Percentiles rank a stretch among this genome's conserved stretches.
Conservation (phyloP, 1,284 basidiomycete species). For the Tilletia setariae region DNA sequence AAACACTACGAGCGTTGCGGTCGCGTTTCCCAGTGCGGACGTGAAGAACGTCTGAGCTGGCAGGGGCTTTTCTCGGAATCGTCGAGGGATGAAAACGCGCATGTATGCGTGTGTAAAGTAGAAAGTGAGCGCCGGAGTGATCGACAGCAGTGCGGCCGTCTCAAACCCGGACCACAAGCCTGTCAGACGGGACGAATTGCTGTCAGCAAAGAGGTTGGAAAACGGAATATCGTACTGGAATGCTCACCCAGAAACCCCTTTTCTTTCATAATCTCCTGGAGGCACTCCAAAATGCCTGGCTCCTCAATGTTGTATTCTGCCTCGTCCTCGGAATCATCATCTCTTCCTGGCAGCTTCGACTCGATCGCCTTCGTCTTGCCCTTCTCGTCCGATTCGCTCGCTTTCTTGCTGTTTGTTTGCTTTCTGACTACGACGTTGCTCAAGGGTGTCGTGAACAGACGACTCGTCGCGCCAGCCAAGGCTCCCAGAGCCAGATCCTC, state of each 20-base stretch:
- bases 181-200: slow-evolving; percentile 6
- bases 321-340: slow-evolving; percentile 42
- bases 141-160: slow-evolving; percentile 52
- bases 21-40: slow-evolving; percentile 56
- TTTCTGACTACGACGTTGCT: slow-evolving; percentile 58
- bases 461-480: slow-evolving; percentile 56
- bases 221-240: not conserved
- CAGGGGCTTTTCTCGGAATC: slow-evolving; percentile 47
- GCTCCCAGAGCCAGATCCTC: slow-evolving; percentile 58
- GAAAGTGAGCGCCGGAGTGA: slow-evolving; percentile 56
- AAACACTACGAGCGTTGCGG: slow-evolving; percentile 55
- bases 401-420: slow-evolving; percentile 50
- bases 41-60: slow-evolving; percentile 55
- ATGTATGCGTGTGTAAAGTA: slow-evolving; percentile 44
- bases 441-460: slow-evolving; percentile 57
- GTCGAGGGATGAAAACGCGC: slow-evolving; percentile 42
- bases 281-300: slow-evolving; percentile 43
- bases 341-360: slow-evolving; percentile 30
- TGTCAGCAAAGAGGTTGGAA: not conserved
- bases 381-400: slow-evolving; percentile 18
- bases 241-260: slow-evolving; percentile 41
- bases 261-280: slow-evolving; percentile 52
- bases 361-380: slow-evolving; percentile 19
- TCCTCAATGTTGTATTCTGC: slow-evolving; percentile 37
- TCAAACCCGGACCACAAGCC: slow-evolving; percentile 56